These are phyloP conservation scores for Graphilbum sp. DNA, from an alignment of 2,329 filamentous ascomycete genomes.

Conservation along the genomic window DNA sequence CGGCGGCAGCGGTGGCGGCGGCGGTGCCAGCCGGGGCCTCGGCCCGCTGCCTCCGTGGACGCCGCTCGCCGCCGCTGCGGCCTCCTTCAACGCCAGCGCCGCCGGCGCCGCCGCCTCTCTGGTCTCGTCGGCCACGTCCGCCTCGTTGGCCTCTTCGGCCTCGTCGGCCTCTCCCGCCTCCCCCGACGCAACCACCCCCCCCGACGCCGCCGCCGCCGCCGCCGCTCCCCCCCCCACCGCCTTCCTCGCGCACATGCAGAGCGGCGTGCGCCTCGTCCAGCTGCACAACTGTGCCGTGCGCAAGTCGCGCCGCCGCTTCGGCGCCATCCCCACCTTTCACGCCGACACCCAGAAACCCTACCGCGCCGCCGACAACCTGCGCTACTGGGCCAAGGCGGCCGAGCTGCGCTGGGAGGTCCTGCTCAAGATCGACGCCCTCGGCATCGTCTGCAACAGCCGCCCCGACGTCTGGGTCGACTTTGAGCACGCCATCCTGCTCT, in stretches of 20 bases:
- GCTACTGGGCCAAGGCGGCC: slow-evolving; percentile 92
- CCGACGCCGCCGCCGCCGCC: slow-evolving; percentile 10
- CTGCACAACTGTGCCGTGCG: slow-evolving; percentile 82
- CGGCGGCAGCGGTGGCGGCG: too few species aligned
- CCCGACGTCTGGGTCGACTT: slow-evolving; percentile 63
- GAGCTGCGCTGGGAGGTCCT: slow-evolving; percentile 86
- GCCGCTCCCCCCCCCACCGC: slow-evolving; percentile 40
- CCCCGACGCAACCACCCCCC: too few species aligned
- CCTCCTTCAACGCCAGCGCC: neutral
- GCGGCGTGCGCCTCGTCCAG: slow-evolving; percentile 65
- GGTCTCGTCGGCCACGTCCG: slow-evolving; percentile 58
- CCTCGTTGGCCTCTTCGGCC: too few species aligned
- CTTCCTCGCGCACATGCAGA: slow-evolving; percentile 59
- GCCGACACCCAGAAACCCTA: slow-evolving; percentile 93
- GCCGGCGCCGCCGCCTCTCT: slow-evolving; percentile 26
- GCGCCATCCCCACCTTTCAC: slow-evolving; percentile 76
- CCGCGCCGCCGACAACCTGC: slow-evolving; percentile 78
- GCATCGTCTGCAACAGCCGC: slow-evolving; percentile 60
- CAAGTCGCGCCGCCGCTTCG: slow-evolving; percentile 74
- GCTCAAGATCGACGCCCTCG: slow-evolving; percentile 70
- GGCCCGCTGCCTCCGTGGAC: neutral
- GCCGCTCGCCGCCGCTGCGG: neutral
- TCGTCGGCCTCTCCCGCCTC: too few species aligned
- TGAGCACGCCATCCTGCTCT: slow-evolving; percentile 65
- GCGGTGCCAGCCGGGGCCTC: neutral